phyloP scores from a whole-genome alignment of 306 rosid genomes.

The Ceratonia siliqua region DNA sequence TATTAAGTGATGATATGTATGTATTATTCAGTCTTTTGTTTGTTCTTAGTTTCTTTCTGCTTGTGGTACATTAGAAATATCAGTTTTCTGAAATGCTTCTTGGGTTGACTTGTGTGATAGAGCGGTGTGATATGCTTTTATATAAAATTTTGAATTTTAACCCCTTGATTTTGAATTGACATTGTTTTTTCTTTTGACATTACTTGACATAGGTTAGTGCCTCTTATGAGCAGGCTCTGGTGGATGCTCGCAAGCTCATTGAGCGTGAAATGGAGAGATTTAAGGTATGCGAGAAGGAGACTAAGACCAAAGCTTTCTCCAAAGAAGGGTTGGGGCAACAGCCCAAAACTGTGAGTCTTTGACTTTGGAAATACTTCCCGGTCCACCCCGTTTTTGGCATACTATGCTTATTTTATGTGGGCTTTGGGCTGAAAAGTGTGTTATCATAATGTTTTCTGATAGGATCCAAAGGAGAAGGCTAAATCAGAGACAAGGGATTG shows the following conservation, averaged over 20 bases:
- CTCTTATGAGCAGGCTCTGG: constrained; percentile 93
- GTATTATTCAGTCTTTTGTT: constrained; percentile 1
- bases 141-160: constrained; percentile 6
- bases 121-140: constrained; percentile 16
- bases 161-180: constrained; percentile 29
- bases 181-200: constrained; percentile 37
- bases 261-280: constrained; percentile 99
- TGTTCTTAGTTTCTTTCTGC: not conserved
- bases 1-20: constrained; percentile 7
- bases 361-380: not conserved
- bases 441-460: constrained; percentile 32
- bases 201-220: constrained; percentile 85
- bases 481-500: constrained; percentile 97
- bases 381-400: not conserved
- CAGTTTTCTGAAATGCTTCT: not conserved
- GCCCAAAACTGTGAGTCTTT: constrained; percentile 86
- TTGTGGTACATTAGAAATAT: not conserved
- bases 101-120: constrained; percentile 12
- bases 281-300: constrained; percentile 96
- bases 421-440: constrained; percentile 25
- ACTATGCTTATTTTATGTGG: not conserved
- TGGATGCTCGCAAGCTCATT: constrained; percentile 92
- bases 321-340: constrained; percentile 98
- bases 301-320: constrained; percentile 95
- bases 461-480: constrained; percentile 99